Evolutionary conservation across 2,329 filamentous ascomycete species (phyloP).

Genomic region (Claviceps spartinae): DNA sequence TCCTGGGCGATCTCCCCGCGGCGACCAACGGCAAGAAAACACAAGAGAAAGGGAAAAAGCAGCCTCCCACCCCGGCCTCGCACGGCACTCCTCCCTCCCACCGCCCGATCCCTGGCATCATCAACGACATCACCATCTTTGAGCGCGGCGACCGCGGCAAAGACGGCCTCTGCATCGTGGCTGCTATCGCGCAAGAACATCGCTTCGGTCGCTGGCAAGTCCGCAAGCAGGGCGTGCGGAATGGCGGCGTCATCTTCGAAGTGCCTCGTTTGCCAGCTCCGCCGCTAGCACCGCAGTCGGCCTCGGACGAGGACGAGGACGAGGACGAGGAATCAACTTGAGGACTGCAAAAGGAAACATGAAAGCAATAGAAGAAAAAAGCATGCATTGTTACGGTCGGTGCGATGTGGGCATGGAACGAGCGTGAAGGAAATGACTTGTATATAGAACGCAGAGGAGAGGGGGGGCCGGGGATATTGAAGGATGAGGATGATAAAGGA

Average conservation of each 20-base stretch:
- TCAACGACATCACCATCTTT: conserved; percentile 81
- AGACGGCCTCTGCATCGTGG: conserved; percentile 69
- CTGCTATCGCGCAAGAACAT: conserved; percentile 77
- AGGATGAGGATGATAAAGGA: too few species aligned
- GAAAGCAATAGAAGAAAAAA: background rate
- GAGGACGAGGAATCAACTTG: background rate
- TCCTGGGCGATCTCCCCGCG: conserved; percentile 34
- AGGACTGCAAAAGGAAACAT: background rate
- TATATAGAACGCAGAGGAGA: too few species aligned
- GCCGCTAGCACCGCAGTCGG: background rate
- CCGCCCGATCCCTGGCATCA: conserved; percentile 50
- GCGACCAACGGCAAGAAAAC: conserved; percentile 15
- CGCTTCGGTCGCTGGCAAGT: conserved; percentile 72
- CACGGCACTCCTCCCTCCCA: conserved; percentile 4
- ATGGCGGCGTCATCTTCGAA: conserved; percentile 81
- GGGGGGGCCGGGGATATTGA: too few species aligned
- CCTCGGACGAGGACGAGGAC: conserved; percentile 20
- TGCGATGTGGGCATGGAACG: too few species aligned
- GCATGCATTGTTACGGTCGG: too few species aligned
- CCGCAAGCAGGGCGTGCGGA: conserved; percentile 46
- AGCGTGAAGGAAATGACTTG: too few species aligned
- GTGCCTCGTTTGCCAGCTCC: conserved; percentile 38
- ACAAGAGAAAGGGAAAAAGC: conserved; percentile 4
- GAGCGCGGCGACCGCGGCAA: conserved; percentile 68
- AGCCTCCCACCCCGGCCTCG: conserved; percentile 4